These are phyloP conservation scores for Dalbergia cultrata DNA, from an alignment of 306 rosid species.

Conservation along the genomic window DNA sequence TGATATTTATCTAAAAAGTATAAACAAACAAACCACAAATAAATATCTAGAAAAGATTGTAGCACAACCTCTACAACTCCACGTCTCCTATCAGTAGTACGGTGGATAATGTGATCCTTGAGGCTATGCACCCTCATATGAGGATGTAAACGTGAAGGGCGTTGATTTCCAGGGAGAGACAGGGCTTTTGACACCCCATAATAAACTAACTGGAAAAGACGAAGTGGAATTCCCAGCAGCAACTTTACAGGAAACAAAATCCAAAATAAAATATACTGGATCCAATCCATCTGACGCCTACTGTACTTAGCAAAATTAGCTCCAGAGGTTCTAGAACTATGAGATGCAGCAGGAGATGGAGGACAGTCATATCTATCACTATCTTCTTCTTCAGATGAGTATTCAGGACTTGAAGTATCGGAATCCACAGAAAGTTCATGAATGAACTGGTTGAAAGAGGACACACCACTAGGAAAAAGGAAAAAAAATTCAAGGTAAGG, in stretches of 20 bases:
- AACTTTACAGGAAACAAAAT: conserved; percentile 67
- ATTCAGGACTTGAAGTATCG: conserved; percentile 71
- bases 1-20: not conserved
- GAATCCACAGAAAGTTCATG: conserved; percentile 92
- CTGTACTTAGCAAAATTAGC: conserved; percentile 51
- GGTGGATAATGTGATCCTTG: conserved; percentile 80
- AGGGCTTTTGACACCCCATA: conserved; percentile 46
- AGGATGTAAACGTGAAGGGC: conserved; percentile 44
- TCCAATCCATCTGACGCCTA: conserved; percentile 61
- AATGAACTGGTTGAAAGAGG: conserved; percentile 88
- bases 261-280: conserved; percentile 61
- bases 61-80: conserved; percentile 87
- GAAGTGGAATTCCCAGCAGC: conserved; percentile 64
- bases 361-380: conserved; percentile 60
- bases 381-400: conserved; percentile 76
- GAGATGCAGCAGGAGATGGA: conserved; percentile 69
- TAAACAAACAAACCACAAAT: conserved; percentile 19
- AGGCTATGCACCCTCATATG: conserved; percentile 61
- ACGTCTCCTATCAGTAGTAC: conserved; percentile 88
- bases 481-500: conserved; percentile 48
- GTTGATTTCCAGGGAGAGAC: conserved; percentile 48
- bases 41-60: conserved; percentile 1
- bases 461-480: conserved; percentile 73
- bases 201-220: conserved; percentile 47
- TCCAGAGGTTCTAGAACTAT: conserved; percentile 71